A percentile compares a stretch with the other conserved stretches of the same genome.
Evolutionary conservation across 176 grass and related monocot species (phyloP).

Genomic region (Lolium rigidum): DNA sequence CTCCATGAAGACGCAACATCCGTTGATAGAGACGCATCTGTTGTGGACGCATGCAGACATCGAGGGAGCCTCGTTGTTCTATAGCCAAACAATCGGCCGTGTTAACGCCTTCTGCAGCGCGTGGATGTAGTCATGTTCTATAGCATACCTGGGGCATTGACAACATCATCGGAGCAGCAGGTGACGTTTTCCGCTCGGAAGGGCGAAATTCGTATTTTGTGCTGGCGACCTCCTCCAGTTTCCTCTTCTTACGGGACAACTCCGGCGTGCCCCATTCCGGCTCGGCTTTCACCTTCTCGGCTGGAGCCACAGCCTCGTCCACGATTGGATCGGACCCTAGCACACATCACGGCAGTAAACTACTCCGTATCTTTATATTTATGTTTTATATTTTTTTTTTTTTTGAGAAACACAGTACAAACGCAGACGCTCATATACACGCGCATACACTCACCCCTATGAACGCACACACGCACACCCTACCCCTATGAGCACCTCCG

Average conservation of each 20-base stretch:
- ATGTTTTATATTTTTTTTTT: no score
- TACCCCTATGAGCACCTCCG: no score
- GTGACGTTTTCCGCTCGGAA: background rate
- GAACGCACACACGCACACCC: no score
- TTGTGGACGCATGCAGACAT: no score
- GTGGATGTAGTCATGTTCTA: background rate
- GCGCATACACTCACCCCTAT: no score
- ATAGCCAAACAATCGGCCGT: background rate
- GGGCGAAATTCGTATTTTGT: background rate
- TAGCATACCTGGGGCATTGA: background rate
- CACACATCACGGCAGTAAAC: background rate
- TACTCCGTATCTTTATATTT: no score
- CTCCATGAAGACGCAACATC: no score
- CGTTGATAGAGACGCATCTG: no score
- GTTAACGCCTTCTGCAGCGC: background rate
- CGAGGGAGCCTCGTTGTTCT: no score
- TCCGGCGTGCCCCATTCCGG: background rate
- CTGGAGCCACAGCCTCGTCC: background rate
- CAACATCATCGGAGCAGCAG: background rate
- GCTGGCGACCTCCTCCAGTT: background rate
- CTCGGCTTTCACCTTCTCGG: background rate
- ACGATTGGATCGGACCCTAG: background rate
- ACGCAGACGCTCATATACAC: no score
- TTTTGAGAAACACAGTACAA: no score
- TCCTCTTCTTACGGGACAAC: conserved; percentile 36